A percentile compares a stretch with the other conserved stretches of the same genome.
phyloP scores from a whole-genome alignment of 2,329 filamentous ascomycete species.

The Cladosporium velox region DNA sequence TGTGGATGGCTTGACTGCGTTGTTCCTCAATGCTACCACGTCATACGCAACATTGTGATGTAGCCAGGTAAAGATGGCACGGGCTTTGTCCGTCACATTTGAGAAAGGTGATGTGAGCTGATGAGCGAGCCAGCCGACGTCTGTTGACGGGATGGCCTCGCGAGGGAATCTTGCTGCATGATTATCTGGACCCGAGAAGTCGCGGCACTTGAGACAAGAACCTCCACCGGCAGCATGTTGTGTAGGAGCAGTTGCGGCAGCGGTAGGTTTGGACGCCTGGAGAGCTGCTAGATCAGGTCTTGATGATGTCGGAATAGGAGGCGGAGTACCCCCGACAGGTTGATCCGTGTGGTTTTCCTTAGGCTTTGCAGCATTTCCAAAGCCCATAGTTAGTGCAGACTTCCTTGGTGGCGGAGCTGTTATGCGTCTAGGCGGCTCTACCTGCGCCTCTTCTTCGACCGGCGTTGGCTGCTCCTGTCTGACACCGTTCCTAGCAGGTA shows the following conservation, averaged over 20 bases:
- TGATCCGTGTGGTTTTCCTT: conserved; percentile 18
- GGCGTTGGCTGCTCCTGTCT: conserved; percentile 11
- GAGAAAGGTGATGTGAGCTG: conserved; percentile 77
- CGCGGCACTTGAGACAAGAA: conserved; percentile 77
- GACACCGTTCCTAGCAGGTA: conserved; percentile 14
- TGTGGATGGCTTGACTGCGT: conserved; percentile 64
- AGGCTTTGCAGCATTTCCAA: conserved; percentile 29
- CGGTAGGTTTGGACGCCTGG: conserved; percentile 54
- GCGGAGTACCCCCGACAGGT: conserved; percentile 37
- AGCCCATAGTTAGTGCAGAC: conserved; percentile 34
- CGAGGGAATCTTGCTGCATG: conserved; percentile 78
- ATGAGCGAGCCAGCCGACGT: conserved; percentile 72
- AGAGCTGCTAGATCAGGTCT: conserved; percentile 61
- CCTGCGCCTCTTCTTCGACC: neutral
- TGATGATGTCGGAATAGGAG: conserved; percentile 57
- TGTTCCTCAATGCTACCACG: conserved; percentile 73
- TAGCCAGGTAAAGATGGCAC: conserved; percentile 91
- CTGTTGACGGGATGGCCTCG: conserved; percentile 66
- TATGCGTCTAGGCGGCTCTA: conserved; percentile 22
- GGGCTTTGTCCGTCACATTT: conserved; percentile 89
- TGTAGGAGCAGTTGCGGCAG: conserved; percentile 24
- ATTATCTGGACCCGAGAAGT: conserved; percentile 79
- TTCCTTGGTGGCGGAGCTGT: conserved; percentile 29
- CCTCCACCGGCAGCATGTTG: conserved; percentile 25
- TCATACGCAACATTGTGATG: conserved; percentile 94